These are phyloP conservation scores for Erythrophleum ivorense DNA, from an alignment of 331 rosid genomes.

Conservation along the genomic window DNA sequence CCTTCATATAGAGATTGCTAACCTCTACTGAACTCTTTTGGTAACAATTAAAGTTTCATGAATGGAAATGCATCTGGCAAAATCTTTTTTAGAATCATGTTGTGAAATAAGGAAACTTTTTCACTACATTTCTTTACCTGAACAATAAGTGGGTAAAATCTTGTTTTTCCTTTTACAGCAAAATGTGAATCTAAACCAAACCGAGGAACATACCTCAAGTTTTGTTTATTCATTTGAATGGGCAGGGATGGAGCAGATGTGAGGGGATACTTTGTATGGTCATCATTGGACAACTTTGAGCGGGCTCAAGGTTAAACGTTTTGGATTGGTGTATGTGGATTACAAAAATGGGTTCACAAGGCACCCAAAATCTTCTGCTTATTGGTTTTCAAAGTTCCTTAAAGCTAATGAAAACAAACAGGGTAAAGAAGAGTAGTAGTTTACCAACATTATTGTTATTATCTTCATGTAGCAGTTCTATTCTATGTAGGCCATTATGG, in stretches of 20 bases:
- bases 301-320: conserved; percentile 97
- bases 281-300: conserved; percentile 87
- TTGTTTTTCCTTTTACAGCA: neutral
- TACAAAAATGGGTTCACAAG: conserved; percentile 76
- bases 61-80: too few relatives aligned
- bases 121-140: neutral
- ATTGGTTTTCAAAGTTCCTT: conserved; percentile 81
- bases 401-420: conserved; percentile 58
- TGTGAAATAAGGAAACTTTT: neutral
- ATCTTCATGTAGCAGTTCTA: neutral
- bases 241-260: conserved; percentile 86
- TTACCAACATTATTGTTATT: neutral
- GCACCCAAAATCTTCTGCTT: conserved; percentile 92
- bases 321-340: conserved; percentile 84
- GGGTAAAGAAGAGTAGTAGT: conserved; percentile 63
- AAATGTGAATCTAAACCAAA: conserved; percentile 21
- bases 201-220: neutral
- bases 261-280: conserved; percentile 95
- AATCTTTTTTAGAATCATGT: neutral
- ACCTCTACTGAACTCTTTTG: too few relatives aligned
- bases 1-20: too few relatives aligned
- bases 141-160: neutral
- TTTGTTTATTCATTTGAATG: conserved; percentile 38
- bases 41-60: too few relatives aligned
- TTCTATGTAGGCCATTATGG: neutral